Evolutionary conservation across 768 basidiomycete genomes (phyloP).

Genomic region (Mycena galopus): DNA sequence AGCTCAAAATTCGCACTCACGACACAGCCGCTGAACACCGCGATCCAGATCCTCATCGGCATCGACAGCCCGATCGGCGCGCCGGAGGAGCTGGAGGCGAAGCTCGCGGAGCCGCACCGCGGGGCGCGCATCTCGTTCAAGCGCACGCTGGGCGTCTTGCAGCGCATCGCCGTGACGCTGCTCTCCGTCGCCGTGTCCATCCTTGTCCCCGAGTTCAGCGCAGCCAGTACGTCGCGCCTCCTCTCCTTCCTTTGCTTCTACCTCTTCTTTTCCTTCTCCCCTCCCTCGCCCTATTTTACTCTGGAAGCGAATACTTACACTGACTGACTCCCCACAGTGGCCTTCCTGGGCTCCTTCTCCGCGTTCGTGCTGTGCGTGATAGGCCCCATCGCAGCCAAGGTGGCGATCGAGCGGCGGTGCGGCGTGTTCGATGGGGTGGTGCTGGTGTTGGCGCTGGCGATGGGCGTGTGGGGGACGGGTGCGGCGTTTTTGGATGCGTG

Average conservation of each 20-base stretch:
- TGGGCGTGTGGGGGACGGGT: conserved; percentile 85
- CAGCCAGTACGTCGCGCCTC: conserved; percentile 58
- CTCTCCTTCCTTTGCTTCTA: background rate
- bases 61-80: conserved; percentile 61
- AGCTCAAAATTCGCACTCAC: conserved; percentile 92
- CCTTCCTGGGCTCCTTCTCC: conserved; percentile 91
- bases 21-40: conserved; percentile 88
- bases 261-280: background rate
- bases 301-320: too few species aligned
- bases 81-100: conserved; percentile 55
- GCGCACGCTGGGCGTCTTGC: conserved; percentile 59
- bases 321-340: conserved; percentile 56
- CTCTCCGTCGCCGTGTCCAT: conserved; percentile 82
- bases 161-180: conserved; percentile 71
- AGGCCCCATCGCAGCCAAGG: conserved; percentile 82
- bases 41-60: conserved; percentile 83
- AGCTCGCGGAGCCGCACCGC: conserved; percentile 43
- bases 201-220: conserved; percentile 83
- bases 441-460: conserved; percentile 64
- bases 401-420: conserved; percentile 67
- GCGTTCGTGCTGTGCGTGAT: conserved; percentile 84
- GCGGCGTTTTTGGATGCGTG: conserved; percentile 65
- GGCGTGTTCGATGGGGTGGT: conserved; percentile 67
- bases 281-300: too few species aligned
- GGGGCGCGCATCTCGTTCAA: conserved; percentile 48